Evolutionary conservation across 805 yeast genomes (phyloP).

Genomic region (Priceomyces haplophilus): DNA sequence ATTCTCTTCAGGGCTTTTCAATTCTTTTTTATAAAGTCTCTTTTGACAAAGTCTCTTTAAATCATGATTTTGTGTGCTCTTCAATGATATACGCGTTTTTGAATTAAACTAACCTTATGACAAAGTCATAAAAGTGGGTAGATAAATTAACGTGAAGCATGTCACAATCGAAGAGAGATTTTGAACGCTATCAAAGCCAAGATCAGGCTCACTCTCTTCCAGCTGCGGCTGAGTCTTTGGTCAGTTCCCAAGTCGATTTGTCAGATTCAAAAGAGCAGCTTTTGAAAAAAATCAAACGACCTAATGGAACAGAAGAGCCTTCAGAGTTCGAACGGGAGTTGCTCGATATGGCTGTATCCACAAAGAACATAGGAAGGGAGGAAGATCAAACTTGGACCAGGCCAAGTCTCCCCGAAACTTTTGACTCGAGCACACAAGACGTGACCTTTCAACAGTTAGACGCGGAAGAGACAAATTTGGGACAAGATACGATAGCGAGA

Average conservation of each 20-base stretch:
- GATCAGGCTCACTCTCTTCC: constrained; percentile 35
- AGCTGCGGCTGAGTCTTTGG: constrained; percentile 21
- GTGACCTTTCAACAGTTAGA: constrained; percentile 87
- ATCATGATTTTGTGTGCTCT: constrained; percentile 1
- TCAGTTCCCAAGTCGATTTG: constrained; percentile 22
- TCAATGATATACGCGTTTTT: constrained; percentile 1
- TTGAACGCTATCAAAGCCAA: constrained; percentile 9
- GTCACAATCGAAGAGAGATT: constrained; percentile 13
- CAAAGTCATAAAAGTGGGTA: neutral
- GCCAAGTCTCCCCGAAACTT: constrained; percentile 51
- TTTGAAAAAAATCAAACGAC: constrained; percentile 33
- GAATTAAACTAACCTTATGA: no score
- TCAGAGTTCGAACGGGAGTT: constrained; percentile 42
- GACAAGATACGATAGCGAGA: constrained; percentile 63
- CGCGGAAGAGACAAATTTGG: constrained; percentile 75
- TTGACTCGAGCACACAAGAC: constrained; percentile 49
- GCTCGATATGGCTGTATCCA: constrained; percentile 32
- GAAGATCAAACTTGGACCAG: constrained; percentile 49
- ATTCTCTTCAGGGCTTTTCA: no score
- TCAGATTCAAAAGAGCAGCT: constrained; percentile 29
- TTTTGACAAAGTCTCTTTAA: no score
- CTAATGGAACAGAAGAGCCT: constrained; percentile 34
- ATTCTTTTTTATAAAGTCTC: no score
- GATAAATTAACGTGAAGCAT: neutral
- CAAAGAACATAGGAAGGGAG: constrained; percentile 22